Evolutionary conservation across 768 basidiomycete genomes (phyloP).

Genomic region (Lactarius hatsudake): DNA sequence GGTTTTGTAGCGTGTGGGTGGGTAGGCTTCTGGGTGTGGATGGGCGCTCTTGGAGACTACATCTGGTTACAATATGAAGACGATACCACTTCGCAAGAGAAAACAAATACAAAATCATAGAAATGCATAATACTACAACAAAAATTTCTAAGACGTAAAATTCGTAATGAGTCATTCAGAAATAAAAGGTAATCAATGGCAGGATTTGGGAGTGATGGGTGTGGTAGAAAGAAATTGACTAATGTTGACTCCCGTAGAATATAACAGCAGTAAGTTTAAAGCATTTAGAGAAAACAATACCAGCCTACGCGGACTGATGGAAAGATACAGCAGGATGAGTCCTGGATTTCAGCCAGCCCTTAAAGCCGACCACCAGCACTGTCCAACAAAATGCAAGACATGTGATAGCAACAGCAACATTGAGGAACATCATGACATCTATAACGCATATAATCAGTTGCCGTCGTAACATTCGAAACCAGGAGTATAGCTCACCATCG

Average conservation of each 20-base stretch:
- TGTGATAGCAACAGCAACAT: constrained; percentile 80
- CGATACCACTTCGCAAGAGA: neutral
- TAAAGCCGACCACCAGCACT: constrained; percentile 68
- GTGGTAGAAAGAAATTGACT: neutral
- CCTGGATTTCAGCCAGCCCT: constrained; percentile 70
- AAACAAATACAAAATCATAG: neutral
- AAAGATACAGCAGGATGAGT: constrained; percentile 34
- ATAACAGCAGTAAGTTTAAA: too few species aligned
- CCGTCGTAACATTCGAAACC: neutral
- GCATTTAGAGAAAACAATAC: neutral
- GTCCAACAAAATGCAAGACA: constrained; percentile 87
- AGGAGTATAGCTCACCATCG: constrained; percentile 54
- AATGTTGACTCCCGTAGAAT: neutral
- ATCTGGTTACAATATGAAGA: constrained; percentile 27
- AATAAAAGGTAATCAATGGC: neutral
- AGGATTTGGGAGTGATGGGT: neutral
- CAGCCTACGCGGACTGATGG: constrained; percentile 37
- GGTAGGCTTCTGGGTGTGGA: constrained; percentile 86
- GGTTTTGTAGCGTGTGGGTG: constrained; percentile 88
- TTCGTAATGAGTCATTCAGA: neutral
- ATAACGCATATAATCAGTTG: constrained; percentile 9
- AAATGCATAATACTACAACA: constrained; percentile 10
- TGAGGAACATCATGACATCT: constrained; percentile 91
- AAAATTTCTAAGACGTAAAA: constrained; percentile 6
- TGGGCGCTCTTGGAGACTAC: constrained; percentile 76